These are phyloP conservation scores for Pythium aristosporum DNA, from an alignment of 352 stramenopile species.

Conservation along the genomic window DNA sequence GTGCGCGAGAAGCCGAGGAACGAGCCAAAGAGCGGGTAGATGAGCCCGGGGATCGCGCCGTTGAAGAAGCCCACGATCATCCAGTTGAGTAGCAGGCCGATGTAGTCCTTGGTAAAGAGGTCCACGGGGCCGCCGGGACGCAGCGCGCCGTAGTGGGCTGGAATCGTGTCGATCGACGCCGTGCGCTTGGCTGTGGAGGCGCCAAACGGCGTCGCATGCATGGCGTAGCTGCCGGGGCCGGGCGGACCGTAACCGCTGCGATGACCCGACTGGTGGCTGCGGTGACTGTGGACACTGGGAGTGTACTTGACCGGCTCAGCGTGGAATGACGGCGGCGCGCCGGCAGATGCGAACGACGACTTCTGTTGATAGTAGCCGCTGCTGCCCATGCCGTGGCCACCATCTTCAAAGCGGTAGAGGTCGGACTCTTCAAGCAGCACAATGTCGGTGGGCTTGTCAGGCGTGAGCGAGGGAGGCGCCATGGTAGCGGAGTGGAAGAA, in stretches of 20 bases:
- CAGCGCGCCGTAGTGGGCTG: conserved; percentile 20
- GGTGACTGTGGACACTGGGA: conserved; percentile 3
- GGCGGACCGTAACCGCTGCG: neutral
- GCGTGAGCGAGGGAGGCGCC: neutral
- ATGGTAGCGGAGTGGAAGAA: neutral
- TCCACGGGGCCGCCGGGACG: conserved; percentile 23
- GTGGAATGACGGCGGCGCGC: neutral
- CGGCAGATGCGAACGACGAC: conserved; percentile 7
- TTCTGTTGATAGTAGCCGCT: conserved; percentile 6
- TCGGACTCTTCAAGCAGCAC: conserved; percentile 25
- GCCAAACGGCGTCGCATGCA: conserved; percentile 9
- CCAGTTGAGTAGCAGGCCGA: conserved; percentile 34
- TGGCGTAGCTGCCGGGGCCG: conserved; percentile 6
- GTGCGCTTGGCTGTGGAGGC: conserved; percentile 7
- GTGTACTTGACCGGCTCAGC: conserved; percentile 16
- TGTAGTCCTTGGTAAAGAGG: conserved; percentile 21
- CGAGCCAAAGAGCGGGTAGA: conserved; percentile 25
- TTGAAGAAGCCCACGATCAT: conserved; percentile 36
- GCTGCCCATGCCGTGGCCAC: conserved; percentile 13
- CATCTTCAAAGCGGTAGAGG: conserved; percentile 19
- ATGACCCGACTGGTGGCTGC: conserved; percentile 1
- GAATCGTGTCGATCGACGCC: conserved; percentile 20
- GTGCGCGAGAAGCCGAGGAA: conserved; percentile 26
- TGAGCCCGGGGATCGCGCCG: conserved; percentile 21
- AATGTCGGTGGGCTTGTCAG: conserved; percentile 16